Evolutionary conservation across 768 basidiomycete genomes (phyloP).

Genomic region (Hortiboletus flavorubellus): DNA sequence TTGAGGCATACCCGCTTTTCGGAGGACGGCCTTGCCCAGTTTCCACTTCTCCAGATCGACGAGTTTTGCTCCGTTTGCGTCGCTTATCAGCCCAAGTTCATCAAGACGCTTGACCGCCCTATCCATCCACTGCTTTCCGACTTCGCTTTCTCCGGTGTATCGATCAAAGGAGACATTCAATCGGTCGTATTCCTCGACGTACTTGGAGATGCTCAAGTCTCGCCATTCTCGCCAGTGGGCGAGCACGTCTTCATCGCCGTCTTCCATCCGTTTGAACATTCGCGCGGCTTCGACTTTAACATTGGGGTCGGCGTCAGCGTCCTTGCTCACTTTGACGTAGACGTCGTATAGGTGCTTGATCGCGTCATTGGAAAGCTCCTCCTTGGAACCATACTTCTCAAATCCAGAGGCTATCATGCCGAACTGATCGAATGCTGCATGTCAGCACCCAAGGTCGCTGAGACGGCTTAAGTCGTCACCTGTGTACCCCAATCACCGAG

Average conservation of each 20-base stretch:
- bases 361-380: constrained; percentile 78
- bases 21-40: constrained; percentile 84
- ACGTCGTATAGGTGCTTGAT: constrained; percentile 95
- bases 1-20: constrained; percentile 66
- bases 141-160: constrained; percentile 87
- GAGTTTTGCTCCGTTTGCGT: constrained; percentile 77
- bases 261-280: constrained; percentile 95
- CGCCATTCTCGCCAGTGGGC: constrained; percentile 93
- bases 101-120: constrained; percentile 66
- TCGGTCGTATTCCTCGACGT: constrained; percentile 81
- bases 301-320: constrained; percentile 65
- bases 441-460: not conserved
- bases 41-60: constrained; percentile 89
- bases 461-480: constrained; percentile 39
- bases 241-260: constrained; percentile 81
- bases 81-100: constrained; percentile 70
- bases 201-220: constrained; percentile 84
- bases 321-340: constrained; percentile 92
- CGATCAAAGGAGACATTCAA: constrained; percentile 90
- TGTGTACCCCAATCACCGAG: constrained; percentile 99
- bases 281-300: constrained; percentile 75
- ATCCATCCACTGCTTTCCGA: constrained; percentile 70
- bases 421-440: constrained; percentile 43
- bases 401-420: constrained; percentile 90
- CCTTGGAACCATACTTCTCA: constrained; percentile 85